Evolutionary conservation across 371 early-diverging fungal genomes (phyloP).

Genomic region (Umbelopsis sp.): DNA sequence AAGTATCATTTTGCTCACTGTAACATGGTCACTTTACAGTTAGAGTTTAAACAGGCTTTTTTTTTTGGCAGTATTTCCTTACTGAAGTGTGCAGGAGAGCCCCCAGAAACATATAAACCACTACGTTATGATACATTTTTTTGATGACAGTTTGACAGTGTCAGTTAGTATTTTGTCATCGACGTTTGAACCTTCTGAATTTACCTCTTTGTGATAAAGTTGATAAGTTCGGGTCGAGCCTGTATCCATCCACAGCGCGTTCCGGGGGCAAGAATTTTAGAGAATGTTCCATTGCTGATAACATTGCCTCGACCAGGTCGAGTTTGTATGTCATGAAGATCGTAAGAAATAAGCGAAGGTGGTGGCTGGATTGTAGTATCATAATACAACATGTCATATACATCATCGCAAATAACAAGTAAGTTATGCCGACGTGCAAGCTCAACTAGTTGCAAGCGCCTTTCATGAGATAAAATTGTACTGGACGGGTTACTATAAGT

Average conservation of each 20-base stretch:
- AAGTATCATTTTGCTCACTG: slow-evolving; percentile 37
- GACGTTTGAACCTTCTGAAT: background rate
- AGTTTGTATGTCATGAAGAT: slow-evolving; percentile 25
- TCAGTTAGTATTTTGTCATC: background rate
- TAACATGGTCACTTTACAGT: background rate
- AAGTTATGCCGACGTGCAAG: slow-evolving; percentile 56
- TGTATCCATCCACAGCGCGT: slow-evolving; percentile 45
- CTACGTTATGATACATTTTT: slow-evolving; percentile 21
- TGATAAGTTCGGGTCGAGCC: slow-evolving; percentile 30
- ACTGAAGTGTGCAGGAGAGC: slow-evolving; percentile 39
- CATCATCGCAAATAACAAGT: slow-evolving; percentile 67
- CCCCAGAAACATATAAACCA: slow-evolving; percentile 45
- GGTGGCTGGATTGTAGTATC: slow-evolving; percentile 20
- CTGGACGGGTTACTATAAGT: slow-evolving; percentile 63
- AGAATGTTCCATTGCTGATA: slow-evolving; percentile 48
- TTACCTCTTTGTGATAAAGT: slow-evolving; percentile 22
- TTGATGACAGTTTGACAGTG: too few species aligned
- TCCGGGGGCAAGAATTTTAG: slow-evolving; percentile 47
- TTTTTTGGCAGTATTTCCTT: slow-evolving; percentile 3
- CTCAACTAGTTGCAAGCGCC: slow-evolving; percentile 43
- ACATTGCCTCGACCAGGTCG: slow-evolving; percentile 28
- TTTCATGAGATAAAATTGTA: slow-evolving; percentile 38
- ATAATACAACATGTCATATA: slow-evolving; percentile 59
- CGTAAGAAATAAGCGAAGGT: slow-evolving; percentile 37
- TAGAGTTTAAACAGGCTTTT: too few species aligned